Conservation (phyloP, 2,329 filamentous ascomycete genomes). For the Helotiales sp. region DNA sequence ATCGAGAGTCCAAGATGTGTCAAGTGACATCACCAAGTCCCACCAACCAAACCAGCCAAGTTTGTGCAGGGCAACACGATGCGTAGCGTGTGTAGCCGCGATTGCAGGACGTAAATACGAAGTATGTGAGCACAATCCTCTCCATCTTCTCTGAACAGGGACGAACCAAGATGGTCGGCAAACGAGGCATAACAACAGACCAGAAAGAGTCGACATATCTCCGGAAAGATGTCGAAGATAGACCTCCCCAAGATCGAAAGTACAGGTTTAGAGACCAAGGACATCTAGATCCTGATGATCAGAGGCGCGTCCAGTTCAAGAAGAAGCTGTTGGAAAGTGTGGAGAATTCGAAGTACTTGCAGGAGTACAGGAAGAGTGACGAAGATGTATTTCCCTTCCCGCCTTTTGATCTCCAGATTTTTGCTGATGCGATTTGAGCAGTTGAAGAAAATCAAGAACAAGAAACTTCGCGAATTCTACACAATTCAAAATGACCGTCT, state of each 20-base stretch:
- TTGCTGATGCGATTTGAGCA: constrained; percentile 29
- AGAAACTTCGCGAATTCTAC: constrained; percentile 54
- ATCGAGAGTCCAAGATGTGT: no score
- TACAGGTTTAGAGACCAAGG: constrained; percentile 25
- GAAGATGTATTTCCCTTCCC: constrained; percentile 13
- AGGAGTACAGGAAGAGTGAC: constrained; percentile 23
- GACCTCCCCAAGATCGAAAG: constrained; percentile 21
- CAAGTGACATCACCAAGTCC: not conserved
- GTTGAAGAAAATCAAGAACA: constrained; percentile 52
- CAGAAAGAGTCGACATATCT: not conserved
- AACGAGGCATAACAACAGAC: not conserved
- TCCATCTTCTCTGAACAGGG: not conserved
- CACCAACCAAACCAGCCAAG: not conserved
- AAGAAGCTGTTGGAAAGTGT: constrained; percentile 22
- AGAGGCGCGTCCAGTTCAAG: constrained; percentile 26
- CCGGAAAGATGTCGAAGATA: not conserved
- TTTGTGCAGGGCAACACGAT: not conserved
- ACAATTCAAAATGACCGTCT: constrained; percentile 52
- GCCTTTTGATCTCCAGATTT: not conserved
- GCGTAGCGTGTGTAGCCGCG: not conserved
- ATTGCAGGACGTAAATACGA: not conserved
- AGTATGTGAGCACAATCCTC: not conserved
- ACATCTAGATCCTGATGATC: constrained; percentile 24
- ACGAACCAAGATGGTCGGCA: not conserved
- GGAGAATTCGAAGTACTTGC: constrained; percentile 12